These are phyloP conservation scores for Pleurozium schreberi DNA, from an alignment of 225 moss, liverwort and hornwort species.

Conservation along the genomic window DNA sequence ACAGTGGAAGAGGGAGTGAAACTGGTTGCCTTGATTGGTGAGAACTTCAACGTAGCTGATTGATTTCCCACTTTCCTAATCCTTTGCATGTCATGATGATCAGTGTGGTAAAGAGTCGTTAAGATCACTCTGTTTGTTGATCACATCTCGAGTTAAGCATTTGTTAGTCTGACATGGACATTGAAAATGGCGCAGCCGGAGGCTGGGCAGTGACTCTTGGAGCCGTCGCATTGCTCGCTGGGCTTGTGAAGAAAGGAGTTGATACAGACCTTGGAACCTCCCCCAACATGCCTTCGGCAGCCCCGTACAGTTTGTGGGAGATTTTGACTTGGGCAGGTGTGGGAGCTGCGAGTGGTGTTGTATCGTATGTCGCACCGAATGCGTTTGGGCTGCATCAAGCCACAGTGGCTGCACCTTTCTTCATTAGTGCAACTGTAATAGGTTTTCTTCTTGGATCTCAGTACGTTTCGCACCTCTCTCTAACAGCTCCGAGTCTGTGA, in stretches of 20 bases:
- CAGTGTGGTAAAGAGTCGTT: background rate
- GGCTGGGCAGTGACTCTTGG: slow-evolving; percentile 51
- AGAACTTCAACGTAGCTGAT: background rate
- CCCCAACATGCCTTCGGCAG: slow-evolving; percentile 21
- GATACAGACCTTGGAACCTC: slow-evolving; percentile 16
- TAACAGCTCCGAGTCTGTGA: background rate
- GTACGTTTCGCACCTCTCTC: slow-evolving; percentile 9
- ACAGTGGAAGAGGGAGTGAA: slow-evolving; percentile 21
- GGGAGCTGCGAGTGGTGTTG: slow-evolving; percentile 30
- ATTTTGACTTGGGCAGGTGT: slow-evolving; percentile 51
- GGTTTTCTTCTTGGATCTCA: slow-evolving; percentile 56
- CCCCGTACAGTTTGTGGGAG: slow-evolving; percentile 29
- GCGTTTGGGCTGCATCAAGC: slow-evolving; percentile 49
- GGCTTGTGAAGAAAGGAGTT: slow-evolving; percentile 34
- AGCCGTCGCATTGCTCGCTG: slow-evolving; percentile 32
- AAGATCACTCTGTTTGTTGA: background rate
- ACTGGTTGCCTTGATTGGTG: slow-evolving; percentile 27
- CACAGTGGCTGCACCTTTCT: slow-evolving; percentile 43
- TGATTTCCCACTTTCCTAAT: background rate
- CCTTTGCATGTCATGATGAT: background rate
- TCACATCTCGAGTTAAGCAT: background rate
- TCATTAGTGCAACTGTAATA: slow-evolving; percentile 29
- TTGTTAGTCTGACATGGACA: background rate
- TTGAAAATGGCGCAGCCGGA: slow-evolving; percentile 17
- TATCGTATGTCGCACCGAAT: slow-evolving; percentile 35